Percentiles rank a stretch among this genome's conserved stretches.
Evolutionary conservation across 176 grass and related monocot genomes (phyloP).

Genomic region (Cenchrus fungigraminus): DNA sequence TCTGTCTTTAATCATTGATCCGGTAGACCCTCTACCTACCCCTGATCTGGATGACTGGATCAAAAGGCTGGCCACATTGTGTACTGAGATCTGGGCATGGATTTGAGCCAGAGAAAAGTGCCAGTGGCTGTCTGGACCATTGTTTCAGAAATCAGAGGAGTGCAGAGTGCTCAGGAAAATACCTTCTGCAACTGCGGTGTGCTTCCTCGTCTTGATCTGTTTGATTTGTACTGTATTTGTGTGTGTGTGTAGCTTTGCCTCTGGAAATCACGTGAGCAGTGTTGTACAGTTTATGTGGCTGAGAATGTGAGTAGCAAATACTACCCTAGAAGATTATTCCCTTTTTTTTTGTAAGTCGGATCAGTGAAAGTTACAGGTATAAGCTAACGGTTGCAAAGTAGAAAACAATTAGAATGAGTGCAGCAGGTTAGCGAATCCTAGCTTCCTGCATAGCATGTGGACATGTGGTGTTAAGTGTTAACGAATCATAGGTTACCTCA

Average conservation of each 20-base stretch:
- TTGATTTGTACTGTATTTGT: slow-evolving; percentile 28
- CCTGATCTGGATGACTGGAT: slow-evolving; percentile 29
- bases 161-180: slow-evolving; percentile 21
- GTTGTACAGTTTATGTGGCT: not conserved
- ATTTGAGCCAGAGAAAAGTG: slow-evolving; percentile 1
- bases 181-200: not conserved
- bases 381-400: not conserved
- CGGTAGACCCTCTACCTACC: slow-evolving; percentile 4
- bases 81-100: slow-evolving; percentile 38
- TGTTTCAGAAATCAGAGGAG: not conserved
- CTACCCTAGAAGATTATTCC: not conserved
- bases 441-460: not conserved
- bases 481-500: not conserved
- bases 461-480: too few relatives aligned
- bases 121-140: not conserved
- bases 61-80: slow-evolving; percentile 29
- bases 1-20: slow-evolving; percentile 41
- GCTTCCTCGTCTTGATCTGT: not conserved
- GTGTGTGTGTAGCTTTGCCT: not conserved
- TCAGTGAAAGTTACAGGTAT: not conserved
- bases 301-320: slow-evolving; percentile 8
- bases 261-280: not conserved
- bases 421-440: not conserved
- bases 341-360: not conserved
- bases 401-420: not conserved